Evolutionary conservation across 2,329 filamentous ascomycete species (phyloP).

Genomic region (Scytalidium sp.): DNA sequence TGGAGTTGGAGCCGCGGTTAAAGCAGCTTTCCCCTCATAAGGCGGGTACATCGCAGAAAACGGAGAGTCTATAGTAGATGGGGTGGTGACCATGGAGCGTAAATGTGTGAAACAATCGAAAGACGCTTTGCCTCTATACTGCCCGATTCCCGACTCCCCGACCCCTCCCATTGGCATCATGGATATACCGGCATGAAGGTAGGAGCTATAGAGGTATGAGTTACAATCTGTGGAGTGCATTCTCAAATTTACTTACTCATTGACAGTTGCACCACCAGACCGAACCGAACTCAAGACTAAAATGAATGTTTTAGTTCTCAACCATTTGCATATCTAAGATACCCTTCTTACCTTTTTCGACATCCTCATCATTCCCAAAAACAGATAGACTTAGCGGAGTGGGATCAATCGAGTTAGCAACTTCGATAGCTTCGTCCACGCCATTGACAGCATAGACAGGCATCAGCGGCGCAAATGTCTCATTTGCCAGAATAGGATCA

Average conservation of each 20-base stretch:
- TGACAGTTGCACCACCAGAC: conserved; percentile 67
- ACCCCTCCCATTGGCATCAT: conserved; percentile 81
- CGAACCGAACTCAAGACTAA: conserved; percentile 59
- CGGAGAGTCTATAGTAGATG: conserved; percentile 64
- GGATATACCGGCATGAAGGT: conserved; percentile 67
- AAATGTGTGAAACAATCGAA: conserved; percentile 68
- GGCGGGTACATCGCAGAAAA: conserved; percentile 68
- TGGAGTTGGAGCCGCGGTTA: conserved; percentile 43
- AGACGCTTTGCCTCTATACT: conserved; percentile 73
- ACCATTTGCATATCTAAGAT: too few relatives aligned
- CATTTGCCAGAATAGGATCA: conserved; percentile 76
- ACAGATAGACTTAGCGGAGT: conserved; percentile 83
- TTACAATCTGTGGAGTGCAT: too few relatives aligned
- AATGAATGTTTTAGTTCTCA: neutral
- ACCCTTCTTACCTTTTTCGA: conserved; percentile 58
- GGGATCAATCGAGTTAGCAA: conserved; percentile 76
- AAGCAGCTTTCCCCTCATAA: conserved; percentile 43
- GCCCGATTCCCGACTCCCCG: conserved; percentile 72
- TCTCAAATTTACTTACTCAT: too few relatives aligned
- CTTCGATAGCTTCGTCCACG: conserved; percentile 78
- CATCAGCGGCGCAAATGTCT: conserved; percentile 92
- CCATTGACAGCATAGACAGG: conserved; percentile 74
- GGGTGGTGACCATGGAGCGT: conserved; percentile 56
- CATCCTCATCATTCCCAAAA: conserved; percentile 80
- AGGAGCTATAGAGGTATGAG: too few relatives aligned